Conservation (phyloP, 2,329 filamentous ascomycete genomes). For the Mollisiaceae sp. region DNA sequence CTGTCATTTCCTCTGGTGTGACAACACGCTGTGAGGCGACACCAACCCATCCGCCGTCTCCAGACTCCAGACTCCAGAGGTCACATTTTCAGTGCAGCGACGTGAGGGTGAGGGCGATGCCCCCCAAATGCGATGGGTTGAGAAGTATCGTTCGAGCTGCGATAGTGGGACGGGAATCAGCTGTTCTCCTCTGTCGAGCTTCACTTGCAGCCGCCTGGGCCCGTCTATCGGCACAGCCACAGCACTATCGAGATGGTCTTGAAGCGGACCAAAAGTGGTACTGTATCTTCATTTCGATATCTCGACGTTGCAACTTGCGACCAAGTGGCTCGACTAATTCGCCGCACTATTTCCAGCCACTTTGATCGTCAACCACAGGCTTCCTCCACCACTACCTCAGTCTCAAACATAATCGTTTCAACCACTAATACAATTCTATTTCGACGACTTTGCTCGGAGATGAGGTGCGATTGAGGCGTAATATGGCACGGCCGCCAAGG, state of each 20-base stretch:
- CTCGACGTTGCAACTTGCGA: neutral
- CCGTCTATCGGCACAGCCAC: slow-evolving; percentile 5
- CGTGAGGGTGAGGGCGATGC: neutral
- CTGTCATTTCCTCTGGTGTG: slow-evolving; percentile 23
- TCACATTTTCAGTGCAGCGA: neutral
- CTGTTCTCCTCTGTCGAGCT: neutral
- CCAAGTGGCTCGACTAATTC: slow-evolving; percentile 13
- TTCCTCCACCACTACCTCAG: slow-evolving; percentile 6
- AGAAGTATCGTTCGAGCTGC: neutral
- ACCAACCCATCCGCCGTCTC: neutral
- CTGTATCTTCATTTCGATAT: slow-evolving; percentile 9
- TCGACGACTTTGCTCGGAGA: neutral
- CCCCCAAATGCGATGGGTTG: neutral
- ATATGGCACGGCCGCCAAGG: slow-evolving; percentile 4
- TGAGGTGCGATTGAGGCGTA: neutral
- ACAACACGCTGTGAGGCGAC: slow-evolving; percentile 8
- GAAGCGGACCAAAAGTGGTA: slow-evolving; percentile 1
- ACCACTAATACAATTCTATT: neutral
- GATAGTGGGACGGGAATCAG: neutral
- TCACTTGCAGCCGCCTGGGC: neutral
- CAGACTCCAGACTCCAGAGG: neutral
- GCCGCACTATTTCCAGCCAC: slow-evolving; percentile 10
- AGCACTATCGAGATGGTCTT: neutral
- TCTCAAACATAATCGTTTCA: slow-evolving; percentile 9
- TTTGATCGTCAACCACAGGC: slow-evolving; percentile 11